Base-by-base conservation (phyloP, 805 yeast species). In the Metschnikowia kofuensis region DNA sequence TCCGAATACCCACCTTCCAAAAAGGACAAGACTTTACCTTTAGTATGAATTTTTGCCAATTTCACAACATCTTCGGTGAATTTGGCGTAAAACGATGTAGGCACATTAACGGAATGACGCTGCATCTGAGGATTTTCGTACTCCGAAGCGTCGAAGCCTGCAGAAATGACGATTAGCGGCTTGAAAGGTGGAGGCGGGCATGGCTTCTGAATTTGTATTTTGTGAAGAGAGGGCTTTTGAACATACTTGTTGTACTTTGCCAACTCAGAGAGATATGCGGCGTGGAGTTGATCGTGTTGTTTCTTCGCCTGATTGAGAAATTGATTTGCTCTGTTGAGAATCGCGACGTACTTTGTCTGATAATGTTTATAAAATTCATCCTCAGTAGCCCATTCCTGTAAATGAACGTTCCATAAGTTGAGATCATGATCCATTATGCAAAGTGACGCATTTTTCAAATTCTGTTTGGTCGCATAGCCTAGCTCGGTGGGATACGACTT, bases 1-100 rank as follows among this genome's bases (percentile, higher is more conserved):
- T 87, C 90, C 0, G 94, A 84, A 62, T 88, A 88, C 1, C 96
- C 96, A 27, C 96, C 96, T 67, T 88, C 96, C 54, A 88, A 66
- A 21, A 88, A 65, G 0, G 95, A 86, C 0, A 88, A 55, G 0
- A 87, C 69, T 50, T 79, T 80, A 10, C 91, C 87, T 10, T 75
- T 66, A 6, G 84, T 68, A 57, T 79, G 85, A 42, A 78, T 72
- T 49, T 84, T 78, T 5, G 94, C 87, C 40, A 88, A 66, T 47
- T 76, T 78, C n/a, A 83, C 80, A 0, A 86, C 83, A 63, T 88
- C 96, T 35, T 75, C 74, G 6, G 95, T 84, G 60, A 88, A 87
- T 38, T 74, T 75, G 15, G 87, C 77, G 62, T 84, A 88, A 60
- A 89, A 88, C 15, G 84, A 78, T 0, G 95, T 87, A 4, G 96